phyloP scores from a whole-genome alignment of 2,329 filamentous ascomycete genomes.

The Fusarium virguliforme region DNA sequence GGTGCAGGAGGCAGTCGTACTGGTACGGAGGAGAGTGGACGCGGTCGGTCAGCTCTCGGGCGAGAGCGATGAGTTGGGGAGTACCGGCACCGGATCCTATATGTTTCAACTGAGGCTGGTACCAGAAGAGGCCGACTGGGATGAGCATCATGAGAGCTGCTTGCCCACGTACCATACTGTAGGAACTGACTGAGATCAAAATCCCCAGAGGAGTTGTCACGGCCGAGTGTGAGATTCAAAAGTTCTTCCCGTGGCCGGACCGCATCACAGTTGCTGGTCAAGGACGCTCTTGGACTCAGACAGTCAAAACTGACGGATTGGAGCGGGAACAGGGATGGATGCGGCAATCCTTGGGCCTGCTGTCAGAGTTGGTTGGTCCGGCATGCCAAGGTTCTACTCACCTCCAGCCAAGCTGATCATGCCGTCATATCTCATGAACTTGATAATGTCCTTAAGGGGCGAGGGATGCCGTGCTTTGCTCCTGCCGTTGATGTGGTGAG shows the following conservation, averaged over 20 bases:
- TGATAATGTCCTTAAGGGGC: conserved; percentile 55
- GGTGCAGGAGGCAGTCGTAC: conserved; percentile 3
- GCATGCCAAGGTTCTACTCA: no score
- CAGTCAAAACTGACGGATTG: not conserved
- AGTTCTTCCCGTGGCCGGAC: no score
- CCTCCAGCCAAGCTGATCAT: conserved; percentile 56
- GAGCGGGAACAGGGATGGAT: not conserved
- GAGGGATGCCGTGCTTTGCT: conserved; percentile 52
- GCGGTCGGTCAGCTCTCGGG: not conserved
- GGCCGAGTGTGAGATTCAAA: not conserved
- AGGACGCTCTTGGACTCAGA: no score
- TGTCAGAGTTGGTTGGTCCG: not conserved
- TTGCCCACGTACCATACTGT: not conserved
- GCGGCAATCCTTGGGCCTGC: not conserved
- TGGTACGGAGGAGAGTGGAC: conserved; percentile 1
- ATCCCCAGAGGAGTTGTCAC: not conserved
- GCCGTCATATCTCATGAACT: conserved; percentile 54
- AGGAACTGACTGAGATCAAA: not conserved
- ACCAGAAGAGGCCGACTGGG: not conserved
- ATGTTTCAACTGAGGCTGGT: not conserved
- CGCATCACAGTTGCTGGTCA: no score
- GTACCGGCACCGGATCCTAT: not conserved
- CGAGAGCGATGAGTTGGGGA: not conserved
- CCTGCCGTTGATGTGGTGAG: conserved; percentile 53
- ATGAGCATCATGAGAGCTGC: not conserved